These are phyloP conservation scores for Pleodorina starrii DNA, from an alignment of 139 green algal genomes.

Conservation along the genomic window DNA sequence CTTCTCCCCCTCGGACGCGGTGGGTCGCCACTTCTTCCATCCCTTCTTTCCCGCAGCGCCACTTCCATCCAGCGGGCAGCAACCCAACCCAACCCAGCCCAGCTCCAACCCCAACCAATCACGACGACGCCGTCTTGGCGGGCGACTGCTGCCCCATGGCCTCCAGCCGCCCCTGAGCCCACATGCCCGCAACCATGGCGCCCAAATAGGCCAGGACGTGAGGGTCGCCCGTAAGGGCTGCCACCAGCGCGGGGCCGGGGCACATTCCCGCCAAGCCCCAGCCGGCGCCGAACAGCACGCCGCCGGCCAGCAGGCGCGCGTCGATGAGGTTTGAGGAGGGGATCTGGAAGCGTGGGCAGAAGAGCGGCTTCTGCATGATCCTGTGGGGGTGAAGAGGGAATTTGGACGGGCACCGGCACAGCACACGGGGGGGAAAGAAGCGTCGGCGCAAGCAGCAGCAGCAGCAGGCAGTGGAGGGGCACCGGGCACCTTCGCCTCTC, in stretches of 20 bases:
- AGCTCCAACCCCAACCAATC: no score
- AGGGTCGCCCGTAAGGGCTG: conserved; percentile 35
- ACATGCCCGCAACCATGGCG: conserved; percentile 58
- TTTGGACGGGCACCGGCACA: no score
- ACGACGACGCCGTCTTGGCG: neutral
- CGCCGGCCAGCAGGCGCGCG: conserved; percentile 74
- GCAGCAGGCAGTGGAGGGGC: neutral
- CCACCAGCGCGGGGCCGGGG: conserved; percentile 80
- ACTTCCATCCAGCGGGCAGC: no score
- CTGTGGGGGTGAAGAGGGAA: no score
- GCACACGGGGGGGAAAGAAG: no score
- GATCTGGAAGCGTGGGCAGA: conserved; percentile 53
- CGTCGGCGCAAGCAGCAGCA: no score
- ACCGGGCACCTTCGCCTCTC: no score
- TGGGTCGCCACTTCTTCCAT: no score
- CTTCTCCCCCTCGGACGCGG: no score
- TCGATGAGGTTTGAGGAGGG: conserved; percentile 73
- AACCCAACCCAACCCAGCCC: no score
- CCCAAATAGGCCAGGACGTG: conserved; percentile 51
- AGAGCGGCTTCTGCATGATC: conserved; percentile 24
- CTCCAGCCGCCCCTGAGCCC: conserved; percentile 4
- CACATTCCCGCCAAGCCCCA: conserved; percentile 86
- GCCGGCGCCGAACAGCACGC: conserved; percentile 82
- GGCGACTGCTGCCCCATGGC: no score
- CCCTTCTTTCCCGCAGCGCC: no score